phyloP scores from a whole-genome alignment of 768 basidiomycete species.

The Suillus decipiens region DNA sequence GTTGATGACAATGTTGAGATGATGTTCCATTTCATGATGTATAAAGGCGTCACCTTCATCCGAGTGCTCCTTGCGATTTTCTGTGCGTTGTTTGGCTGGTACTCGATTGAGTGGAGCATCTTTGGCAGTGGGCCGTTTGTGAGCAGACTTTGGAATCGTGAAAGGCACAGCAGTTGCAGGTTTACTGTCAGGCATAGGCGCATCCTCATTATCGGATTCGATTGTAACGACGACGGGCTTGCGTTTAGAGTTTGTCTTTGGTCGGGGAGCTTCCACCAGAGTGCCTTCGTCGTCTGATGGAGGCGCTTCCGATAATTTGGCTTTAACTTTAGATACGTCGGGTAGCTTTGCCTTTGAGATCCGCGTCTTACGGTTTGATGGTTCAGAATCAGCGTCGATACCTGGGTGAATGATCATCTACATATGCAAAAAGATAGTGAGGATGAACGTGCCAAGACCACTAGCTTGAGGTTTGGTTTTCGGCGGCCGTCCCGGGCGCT shows the following conservation, averaged over 20 bases:
- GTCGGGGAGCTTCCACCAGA: slow-evolving; percentile 25
- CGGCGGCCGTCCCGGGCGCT: slow-evolving; percentile 17
- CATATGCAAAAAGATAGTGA: neutral
- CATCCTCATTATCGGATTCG: slow-evolving; percentile 4
- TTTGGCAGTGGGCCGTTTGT: neutral
- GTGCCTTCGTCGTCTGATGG: slow-evolving; percentile 31
- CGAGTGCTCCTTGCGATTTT: neutral
- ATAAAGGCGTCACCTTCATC: neutral
- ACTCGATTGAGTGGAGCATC: neutral
- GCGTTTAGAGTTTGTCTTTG: slow-evolving; percentile 10
- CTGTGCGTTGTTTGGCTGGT: neutral
- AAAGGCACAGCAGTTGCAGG: neutral
- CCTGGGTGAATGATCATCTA: neutral
- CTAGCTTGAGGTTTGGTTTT: slow-evolving; percentile 17
- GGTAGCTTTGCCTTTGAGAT: neutral
- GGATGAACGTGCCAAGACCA: neutral
- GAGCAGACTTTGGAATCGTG: neutral
- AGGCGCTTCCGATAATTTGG: slow-evolving; percentile 5
- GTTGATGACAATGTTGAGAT: neutral
- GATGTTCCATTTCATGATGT: neutral
- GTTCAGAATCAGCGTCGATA: slow-evolving; percentile 6
- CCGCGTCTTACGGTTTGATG: slow-evolving; percentile 5
- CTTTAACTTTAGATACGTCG: slow-evolving; percentile 11
- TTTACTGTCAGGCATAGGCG: neutral
- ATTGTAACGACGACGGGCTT: slow-evolving; percentile 5